phyloP scores from a whole-genome alignment of 176 grass and related monocot species.

The Oryza brachyantha region DNA sequence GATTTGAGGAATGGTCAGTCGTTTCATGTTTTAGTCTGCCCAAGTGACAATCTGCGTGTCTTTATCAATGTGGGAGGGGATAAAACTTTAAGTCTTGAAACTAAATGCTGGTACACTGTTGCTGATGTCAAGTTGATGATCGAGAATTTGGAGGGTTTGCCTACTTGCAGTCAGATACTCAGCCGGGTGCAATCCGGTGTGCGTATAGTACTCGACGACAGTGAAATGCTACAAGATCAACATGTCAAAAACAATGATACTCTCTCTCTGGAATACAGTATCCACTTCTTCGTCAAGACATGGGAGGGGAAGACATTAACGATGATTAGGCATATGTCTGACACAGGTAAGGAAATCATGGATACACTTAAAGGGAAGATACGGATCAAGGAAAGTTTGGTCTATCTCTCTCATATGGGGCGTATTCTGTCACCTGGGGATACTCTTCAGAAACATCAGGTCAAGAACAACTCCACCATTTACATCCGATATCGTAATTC shows the following conservation, averaged over 20 bases:
- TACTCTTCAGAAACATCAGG: conserved; percentile 15
- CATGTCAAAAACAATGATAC: conserved; percentile 6
- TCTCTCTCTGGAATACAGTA: not conserved
- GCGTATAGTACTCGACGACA: not conserved
- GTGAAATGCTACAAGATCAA: conserved; percentile 20
- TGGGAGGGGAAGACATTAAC: conserved; percentile 35
- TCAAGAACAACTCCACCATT: conserved; percentile 12
- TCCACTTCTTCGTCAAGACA: conserved; percentile 32
- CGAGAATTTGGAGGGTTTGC: conserved; percentile 27
- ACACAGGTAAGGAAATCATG: not conserved
- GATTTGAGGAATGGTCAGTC: conserved; percentile 26
- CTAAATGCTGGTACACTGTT: conserved; percentile 48
- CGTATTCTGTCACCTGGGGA: conserved; percentile 5
- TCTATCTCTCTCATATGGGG: conserved; percentile 32
- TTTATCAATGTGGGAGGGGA: conserved; percentile 29
- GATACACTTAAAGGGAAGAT: conserved; percentile 8
- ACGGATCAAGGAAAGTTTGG: not conserved
- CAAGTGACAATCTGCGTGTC: conserved; percentile 13
- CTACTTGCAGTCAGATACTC: conserved; percentile 9
- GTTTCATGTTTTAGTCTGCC: conserved; percentile 39
- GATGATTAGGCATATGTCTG: not conserved
- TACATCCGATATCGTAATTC: conserved; percentile 12
- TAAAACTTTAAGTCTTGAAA: conserved; percentile 23
- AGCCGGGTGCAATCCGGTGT: not conserved
- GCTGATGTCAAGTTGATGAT: conserved; percentile 49